Base-by-base conservation (phyloP, 2,329 filamentous ascomycete genomes). In the Chaetomiaceae sp. region DNA sequence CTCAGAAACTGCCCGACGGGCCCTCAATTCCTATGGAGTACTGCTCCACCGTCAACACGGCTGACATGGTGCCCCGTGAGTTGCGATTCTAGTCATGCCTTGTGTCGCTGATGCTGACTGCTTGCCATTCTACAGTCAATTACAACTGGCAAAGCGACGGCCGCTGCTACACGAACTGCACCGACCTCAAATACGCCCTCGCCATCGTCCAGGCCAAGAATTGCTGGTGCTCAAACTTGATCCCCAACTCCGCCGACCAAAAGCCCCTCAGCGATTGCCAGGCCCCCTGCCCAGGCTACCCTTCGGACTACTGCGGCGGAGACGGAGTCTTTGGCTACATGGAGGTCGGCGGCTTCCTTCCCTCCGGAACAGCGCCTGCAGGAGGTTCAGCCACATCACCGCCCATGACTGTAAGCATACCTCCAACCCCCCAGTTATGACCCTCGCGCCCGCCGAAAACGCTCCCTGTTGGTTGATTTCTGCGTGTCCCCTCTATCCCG, bases 211-310 rank as follows among this genome's bases (percentile, higher is more conserved):
- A 89, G 61, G 75, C 70, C 14, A 73, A 80, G 29, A 68, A 75
- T 47, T 92, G 88, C 66, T 92, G 86, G 86, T 92, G 88, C 66
- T 85, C 85, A 33, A 78, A 90, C 65, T 84, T 84, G 62, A 75
- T 76, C 2, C 88, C 88, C 8, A 72, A 73, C 45, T 58, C 71
- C 29, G 65, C 63, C 18, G 66, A 65, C 29, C 66, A 73, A 50
- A 71, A 75, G 46, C 64, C 71, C 20, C 67, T 69, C 1, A 59
- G 57, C 30, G 61, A 76, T 20, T 92, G 88, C 69, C 69, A 76
- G 58, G 67, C 66, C 0, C 46, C 69, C 14, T 92, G 88, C 61
- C 86, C 86, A 8, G 88, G 86, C n/a, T 92, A 78, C 64, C 80
- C 80, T 0, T 30, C 48, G 1, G 86, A 91, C 58, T 69, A 73